Evolutionary conservation across 2,329 filamentous ascomycete genomes (phyloP).

Genomic region (Scedosporium boydii): DNA sequence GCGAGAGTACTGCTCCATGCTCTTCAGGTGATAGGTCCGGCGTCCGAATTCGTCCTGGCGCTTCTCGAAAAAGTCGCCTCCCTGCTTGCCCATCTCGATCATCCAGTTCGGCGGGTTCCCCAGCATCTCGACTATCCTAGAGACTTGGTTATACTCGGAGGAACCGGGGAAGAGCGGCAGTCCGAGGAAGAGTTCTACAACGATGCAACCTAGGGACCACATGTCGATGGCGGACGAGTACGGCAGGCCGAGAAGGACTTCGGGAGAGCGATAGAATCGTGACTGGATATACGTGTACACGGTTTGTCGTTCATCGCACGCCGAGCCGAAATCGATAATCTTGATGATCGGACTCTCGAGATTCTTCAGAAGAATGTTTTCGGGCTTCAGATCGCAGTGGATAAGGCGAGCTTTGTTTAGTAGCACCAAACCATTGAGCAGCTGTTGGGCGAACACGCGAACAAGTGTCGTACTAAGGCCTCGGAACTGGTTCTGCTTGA

Average conservation of each 20-base stretch:
- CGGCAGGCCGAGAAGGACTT: constrained; percentile 87
- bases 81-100: constrained; percentile 98
- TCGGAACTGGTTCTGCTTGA: constrained; percentile 99
- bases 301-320: constrained; percentile 94
- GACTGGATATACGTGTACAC: constrained; percentile 99
- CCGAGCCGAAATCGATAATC: constrained; percentile 98
- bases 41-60: constrained; percentile 82
- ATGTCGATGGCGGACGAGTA: constrained; percentile 99
- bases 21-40: constrained; percentile 84
- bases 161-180: constrained; percentile 92
- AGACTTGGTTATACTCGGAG: constrained; percentile 97
- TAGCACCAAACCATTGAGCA: constrained; percentile 83
- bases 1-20: constrained; percentile 94
- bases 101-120: constrained; percentile 97
- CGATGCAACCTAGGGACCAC: constrained; percentile 98
- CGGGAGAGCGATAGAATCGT: constrained; percentile 92
- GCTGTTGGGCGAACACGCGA: constrained; percentile 92
- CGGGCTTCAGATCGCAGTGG: constrained; percentile 95
- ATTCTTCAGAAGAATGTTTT: constrained; percentile 96
- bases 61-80: constrained; percentile 91
- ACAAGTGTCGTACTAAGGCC: constrained; percentile 94
- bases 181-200: constrained; percentile 88
- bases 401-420: constrained; percentile 95
- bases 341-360: constrained; percentile 99
- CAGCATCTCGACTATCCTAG: constrained; percentile 95